Evolutionary conservation across 148 eudicot genomes (phyloP), one percentile per base, ranked within the genome.

Genomic region (Spergularia bocconei): DNA sequence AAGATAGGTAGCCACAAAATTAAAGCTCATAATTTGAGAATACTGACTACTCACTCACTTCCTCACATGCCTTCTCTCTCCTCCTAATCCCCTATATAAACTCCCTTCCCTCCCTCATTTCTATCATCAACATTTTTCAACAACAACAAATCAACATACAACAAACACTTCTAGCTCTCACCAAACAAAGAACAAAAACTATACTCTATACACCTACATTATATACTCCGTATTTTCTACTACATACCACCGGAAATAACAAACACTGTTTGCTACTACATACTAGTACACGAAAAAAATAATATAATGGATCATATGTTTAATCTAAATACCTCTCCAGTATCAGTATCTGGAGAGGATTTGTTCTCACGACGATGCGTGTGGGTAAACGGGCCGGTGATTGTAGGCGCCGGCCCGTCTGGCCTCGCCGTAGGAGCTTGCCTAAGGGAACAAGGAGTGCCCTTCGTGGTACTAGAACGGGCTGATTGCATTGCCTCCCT

Each of bases 371-470:
- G 86, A 0, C 80, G 91, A 6, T 83, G 83, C 50, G 84, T 91
- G 14, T 90, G 89, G 93, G 97, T 93, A 2, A 88, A 91, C 52
- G 98, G 98, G 4, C 95, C 98, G 50, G 91, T 93, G 5, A 88
- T 93, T 7, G 91, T 91, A 17, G 97, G 98, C 0, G 98, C 97
- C 2, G 97, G 98, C 2, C 95, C 97, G 0, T 91, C 98, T 7
- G 98, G 98, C 6, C 76, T 93, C 15, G 98, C 98, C 1, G 93
- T 91, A 0, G 93, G 84, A n/a, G 93, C 93, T 11, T 88, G 98
- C 80, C 82, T 93, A 2, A 85, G 75, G 19, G 87, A 90, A 16
- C 86, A 91, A 76, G 93, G 88, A 0, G 90, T 91, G 3, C 98
- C 98, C 11, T 90, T 87, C 51, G 87, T 90, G 0, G 76, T 93